Evolutionary conservation across 345 rosid genomes (phyloP), one percentile per base, ranked within the genome.

Genomic region (Syzygium jambos): DNA sequence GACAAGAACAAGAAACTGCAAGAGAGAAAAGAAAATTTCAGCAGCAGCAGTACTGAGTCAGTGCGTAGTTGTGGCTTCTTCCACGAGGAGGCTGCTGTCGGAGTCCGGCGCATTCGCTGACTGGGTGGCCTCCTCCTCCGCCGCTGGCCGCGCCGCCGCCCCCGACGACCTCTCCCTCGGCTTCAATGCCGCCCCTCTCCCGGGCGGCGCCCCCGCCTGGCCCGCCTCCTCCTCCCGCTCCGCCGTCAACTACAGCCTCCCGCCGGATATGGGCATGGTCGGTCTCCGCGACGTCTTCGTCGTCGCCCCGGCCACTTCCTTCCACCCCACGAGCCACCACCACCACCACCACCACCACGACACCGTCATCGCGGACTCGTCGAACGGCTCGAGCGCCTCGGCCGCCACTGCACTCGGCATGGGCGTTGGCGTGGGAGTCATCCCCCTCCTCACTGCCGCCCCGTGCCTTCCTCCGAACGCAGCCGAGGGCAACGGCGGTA

Each of bases 101-200:
- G 99, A 96, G 87, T 93, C 99, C 51, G 98, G 99, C 90, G 98
- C 99, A 77, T 96, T 96, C 87, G 96, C 96, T 51, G 99, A 96
- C 91, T 97, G 99, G 99, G 91, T 95, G 21, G 88, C 96, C 34
- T 88, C 96, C 65, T 87, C 95, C 55, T 90, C 95, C 59, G 90
- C 92, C 85, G 96, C 95, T 43, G 92, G 93, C 49, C 90, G 90
- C 87, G 95, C 95, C 29, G 93, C 94, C 29, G 94, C 94, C 27
- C 92, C 96, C 19, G 98, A 95, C 92, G 99, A 98, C 86, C 97
- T 98, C 49, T 98, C 99, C 10, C 98, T 98, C 90, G 99, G 99
- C 89, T 98, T 96, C 91, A 98, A 94, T 94, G 98, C 97, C 91
- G 96, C 94, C 43, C 94, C 98, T 87, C 11, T 94, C 61, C 93